Evolutionary conservation across 1,139 yeast genomes (phyloP).

Genomic region (Candida buenavistaensis): DNA sequence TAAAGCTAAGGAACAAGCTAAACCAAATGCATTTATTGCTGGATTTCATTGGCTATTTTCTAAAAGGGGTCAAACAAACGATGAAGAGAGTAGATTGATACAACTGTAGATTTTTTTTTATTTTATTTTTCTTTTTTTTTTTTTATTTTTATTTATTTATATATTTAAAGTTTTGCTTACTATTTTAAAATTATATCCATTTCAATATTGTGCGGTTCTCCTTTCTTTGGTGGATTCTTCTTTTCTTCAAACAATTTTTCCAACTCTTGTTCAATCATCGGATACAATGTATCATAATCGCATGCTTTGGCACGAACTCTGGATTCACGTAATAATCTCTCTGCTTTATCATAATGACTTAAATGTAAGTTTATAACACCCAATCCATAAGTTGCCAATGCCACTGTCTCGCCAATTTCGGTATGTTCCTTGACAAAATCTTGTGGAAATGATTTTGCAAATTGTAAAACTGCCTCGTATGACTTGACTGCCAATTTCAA

Average conservation of each 20-base stretch:
- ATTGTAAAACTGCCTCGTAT: slow-evolving; percentile 55
- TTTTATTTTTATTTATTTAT: slow-evolving; percentile 2
- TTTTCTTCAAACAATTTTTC: slow-evolving; percentile 44
- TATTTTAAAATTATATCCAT: slow-evolving; percentile 20
- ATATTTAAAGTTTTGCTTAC: neutral
- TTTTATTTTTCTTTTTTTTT: neutral
- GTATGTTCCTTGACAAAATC: slow-evolving; percentile 21
- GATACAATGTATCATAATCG: slow-evolving; percentile 61
- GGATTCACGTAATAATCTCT: slow-evolving; percentile 64
- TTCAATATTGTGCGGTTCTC: slow-evolving; percentile 17
- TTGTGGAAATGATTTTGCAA: slow-evolving; percentile 51
- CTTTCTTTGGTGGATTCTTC: no score
- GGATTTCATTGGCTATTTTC: slow-evolving; percentile 3
- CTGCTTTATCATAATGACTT: slow-evolving; percentile 57
- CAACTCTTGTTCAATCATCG: slow-evolving; percentile 67
- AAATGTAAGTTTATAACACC: slow-evolving; percentile 75
- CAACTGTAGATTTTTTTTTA: slow-evolving; percentile 1
- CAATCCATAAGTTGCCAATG: slow-evolving; percentile 79
- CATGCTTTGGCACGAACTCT: slow-evolving; percentile 69
- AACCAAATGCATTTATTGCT: slow-evolving; percentile 8
- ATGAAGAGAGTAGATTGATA: slow-evolving; percentile 19
- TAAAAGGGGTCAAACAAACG: slow-evolving; percentile 10
- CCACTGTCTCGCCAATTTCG: slow-evolving; percentile 57
- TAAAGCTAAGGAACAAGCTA: slow-evolving; percentile 22
- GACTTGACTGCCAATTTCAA: slow-evolving; percentile 44